Conservation (phyloP, 1,284 basidiomycete species). For the Leccinum olivaceoglutinosum region DNA sequence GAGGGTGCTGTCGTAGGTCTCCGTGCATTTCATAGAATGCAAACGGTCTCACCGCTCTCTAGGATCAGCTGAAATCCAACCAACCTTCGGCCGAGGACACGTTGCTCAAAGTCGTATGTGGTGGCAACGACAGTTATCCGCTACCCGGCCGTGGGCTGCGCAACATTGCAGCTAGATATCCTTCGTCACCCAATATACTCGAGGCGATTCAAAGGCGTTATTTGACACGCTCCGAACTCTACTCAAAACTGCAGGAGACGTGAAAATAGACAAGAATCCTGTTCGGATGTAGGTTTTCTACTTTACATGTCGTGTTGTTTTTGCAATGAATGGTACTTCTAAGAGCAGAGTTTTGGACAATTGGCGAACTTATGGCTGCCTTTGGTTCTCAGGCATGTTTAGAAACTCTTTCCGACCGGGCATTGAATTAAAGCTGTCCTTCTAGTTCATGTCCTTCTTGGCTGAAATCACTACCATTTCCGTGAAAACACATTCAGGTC, state of each 20-base stretch:
- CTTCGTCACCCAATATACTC: constrained; percentile 71
- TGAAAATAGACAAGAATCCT: constrained; percentile 63
- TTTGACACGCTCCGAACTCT: constrained; percentile 86
- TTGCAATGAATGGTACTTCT: constrained; percentile 6
- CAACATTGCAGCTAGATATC: constrained; percentile 72
- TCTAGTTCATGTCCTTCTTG: constrained; percentile 91
- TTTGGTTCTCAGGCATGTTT: constrained; percentile 75
- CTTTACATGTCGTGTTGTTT: constrained; percentile 4
- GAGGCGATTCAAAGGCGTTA: constrained; percentile 77
- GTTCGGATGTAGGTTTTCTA: constrained; percentile 57
- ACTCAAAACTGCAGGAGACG: constrained; percentile 68
- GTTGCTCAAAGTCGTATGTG: constrained; percentile 60
- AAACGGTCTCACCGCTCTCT: constrained; percentile 5
- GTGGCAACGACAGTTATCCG: constrained; percentile 55
- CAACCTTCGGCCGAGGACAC: constrained; percentile 59
- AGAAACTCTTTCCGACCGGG: not conserved
- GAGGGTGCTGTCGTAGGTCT: constrained; percentile 44
- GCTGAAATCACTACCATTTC: constrained; percentile 70
- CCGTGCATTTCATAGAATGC: not conserved
- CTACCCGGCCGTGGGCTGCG: constrained; percentile 82
- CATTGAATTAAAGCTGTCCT: not conserved
- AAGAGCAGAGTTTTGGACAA: constrained; percentile 74
- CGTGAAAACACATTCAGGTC: constrained; percentile 61
- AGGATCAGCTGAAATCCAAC: constrained; percentile 63
- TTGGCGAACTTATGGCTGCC: constrained; percentile 83